Evolutionary conservation across 441 rosid genomes (phyloP), one percentile per base, ranked within the genome.

Genomic region (Erodium chrysanthum): DNA sequence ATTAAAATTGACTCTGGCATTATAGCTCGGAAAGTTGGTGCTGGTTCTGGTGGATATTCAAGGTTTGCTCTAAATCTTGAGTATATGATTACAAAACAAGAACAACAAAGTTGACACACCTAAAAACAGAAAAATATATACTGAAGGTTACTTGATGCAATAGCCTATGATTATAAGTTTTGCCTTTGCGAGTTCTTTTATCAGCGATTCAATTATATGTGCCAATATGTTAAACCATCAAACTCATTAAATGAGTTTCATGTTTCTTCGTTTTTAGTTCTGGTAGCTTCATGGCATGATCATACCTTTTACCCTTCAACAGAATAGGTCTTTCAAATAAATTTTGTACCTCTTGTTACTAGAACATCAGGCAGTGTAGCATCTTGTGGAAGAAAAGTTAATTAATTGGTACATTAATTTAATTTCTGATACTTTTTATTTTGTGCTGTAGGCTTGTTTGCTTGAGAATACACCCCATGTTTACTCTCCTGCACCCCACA

Each of bases 31-130:
- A 89, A 80, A 12, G 95, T 93, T 65, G 97, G 91, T 79, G 91
- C 97, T 74, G 93, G 97, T 52, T 93, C 97, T 64, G 96, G 97
- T 54, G 98, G 96, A 79, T 93, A 74, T 83, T 93, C 97, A 76
- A 93, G 97, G 98, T 46, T 46, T 90, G 27, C 63, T 58, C 63
- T 12, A 67, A 25, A 52, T 8, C 12, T 65, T 35, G 6, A 20
- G 23, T 56, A 0, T 18, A 17, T 56, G 25, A 21, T 56, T 44
- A 44, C 15, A 44, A 4, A 44, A 44, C 50, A 44, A 44, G 15
- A 44, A 44, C 40, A 33, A 33, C 40, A 33, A 33, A 33, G 40
- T 33, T 33, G 40, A 33, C 40, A 33, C n/a, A n/a, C n/a, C n/a
- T n/a, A 29, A 29, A 5, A 33, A 33, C 37, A 5, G 37, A 0